A percentile compares a stretch with the other conserved stretches of the same genome.
Conservation (phyloP, 2,329 filamentous ascomycete species). For the Penicillium thymicola region DNA sequence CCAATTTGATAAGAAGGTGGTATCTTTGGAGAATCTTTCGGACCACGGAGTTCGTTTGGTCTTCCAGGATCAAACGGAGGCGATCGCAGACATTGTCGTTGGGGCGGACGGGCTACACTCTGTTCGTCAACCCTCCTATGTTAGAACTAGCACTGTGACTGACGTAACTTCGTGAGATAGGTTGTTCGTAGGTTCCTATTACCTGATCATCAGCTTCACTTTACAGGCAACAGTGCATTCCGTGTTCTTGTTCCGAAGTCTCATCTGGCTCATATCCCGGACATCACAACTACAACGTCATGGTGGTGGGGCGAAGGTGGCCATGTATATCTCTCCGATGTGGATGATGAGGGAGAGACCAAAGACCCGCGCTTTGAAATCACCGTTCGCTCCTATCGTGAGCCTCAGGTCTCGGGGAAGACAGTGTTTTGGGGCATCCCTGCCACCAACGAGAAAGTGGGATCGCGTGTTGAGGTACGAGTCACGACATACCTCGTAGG, state of each 20-base stretch:
- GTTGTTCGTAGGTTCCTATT: constrained; percentile 44
- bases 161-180: constrained; percentile 19
- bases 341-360: constrained; percentile 31
- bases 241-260: constrained; percentile 43
- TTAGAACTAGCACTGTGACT: neutral
- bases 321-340: constrained; percentile 44
- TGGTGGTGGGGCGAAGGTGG: constrained; percentile 47
- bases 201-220: constrained; percentile 45
- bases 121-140: constrained; percentile 25
- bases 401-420: constrained; percentile 9
- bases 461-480: constrained; percentile 27
- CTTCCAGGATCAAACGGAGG: constrained; percentile 48
- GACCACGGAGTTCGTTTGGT: constrained; percentile 38
- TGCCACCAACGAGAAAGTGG: constrained; percentile 14
- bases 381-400: constrained; percentile 29
- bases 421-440: constrained; percentile 17
- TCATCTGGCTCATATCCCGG: constrained; percentile 31
- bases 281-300: constrained; percentile 33
- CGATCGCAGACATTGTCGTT: constrained; percentile 46
- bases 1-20: constrained; percentile 46
- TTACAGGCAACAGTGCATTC: constrained; percentile 51
- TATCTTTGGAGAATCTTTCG: constrained; percentile 37
- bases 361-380: constrained; percentile 40
- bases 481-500: neutral
- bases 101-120: constrained; percentile 55